These are phyloP conservation scores for Ogataea trehalophila DNA, from an alignment of 805 yeast species.

Conservation along the genomic window DNA sequence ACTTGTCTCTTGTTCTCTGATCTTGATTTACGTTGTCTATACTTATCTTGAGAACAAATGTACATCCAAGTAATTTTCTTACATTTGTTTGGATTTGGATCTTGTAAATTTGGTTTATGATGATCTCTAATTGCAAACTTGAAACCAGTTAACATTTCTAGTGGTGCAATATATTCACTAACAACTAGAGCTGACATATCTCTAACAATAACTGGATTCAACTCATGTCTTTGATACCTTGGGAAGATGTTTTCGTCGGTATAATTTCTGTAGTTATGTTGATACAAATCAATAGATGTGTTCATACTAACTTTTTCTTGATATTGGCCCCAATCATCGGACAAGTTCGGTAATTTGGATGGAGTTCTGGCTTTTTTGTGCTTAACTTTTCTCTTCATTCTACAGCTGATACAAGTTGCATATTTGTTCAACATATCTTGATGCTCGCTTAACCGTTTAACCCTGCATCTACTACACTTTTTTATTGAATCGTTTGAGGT, in stretches of 20 bases:
- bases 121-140: slow-evolving; percentile 41
- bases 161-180: slow-evolving; percentile 34
- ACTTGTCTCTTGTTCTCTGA: slow-evolving; percentile 35
- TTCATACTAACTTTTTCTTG: slow-evolving; percentile 32
- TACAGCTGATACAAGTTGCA: slow-evolving; percentile 38
- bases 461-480: slow-evolving; percentile 42
- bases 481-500: slow-evolving; percentile 18
- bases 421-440: slow-evolving; percentile 32
- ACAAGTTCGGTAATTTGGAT: slow-evolving; percentile 31
- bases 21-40: slow-evolving; percentile 38
- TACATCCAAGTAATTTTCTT: slow-evolving; percentile 41
- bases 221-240: slow-evolving; percentile 29
- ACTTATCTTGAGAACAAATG: slow-evolving; percentile 40
- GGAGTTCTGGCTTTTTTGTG: slow-evolving; percentile 25
- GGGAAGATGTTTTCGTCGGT: slow-evolving; percentile 30
- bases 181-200: slow-evolving; percentile 33
- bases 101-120: slow-evolving; percentile 32
- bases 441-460: slow-evolving; percentile 33
- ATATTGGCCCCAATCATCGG: slow-evolving; percentile 31
- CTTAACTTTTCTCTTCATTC: slow-evolving; percentile 35
- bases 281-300: slow-evolving; percentile 30
- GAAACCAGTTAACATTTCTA: slow-evolving; percentile 38
- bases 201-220: slow-evolving; percentile 30
- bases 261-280: slow-evolving; percentile 32
- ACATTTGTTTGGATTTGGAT: slow-evolving; percentile 33